Evolutionary conservation across 139 green algal species (phyloP).

Genomic region (Asterochloris sp.): DNA sequence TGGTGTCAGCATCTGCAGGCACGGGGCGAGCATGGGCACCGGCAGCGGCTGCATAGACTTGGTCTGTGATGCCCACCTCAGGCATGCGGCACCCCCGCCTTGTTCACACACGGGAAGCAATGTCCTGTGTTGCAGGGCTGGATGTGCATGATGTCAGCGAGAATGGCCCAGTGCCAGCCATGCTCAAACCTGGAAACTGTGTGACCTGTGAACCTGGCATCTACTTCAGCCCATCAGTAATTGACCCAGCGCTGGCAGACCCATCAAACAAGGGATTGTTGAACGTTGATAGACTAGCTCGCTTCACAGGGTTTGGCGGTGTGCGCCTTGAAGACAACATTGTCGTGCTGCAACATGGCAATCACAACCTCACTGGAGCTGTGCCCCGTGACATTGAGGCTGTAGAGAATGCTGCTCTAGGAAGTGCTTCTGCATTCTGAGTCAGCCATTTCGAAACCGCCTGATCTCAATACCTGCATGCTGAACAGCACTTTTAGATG

Average conservation of each 20-base stretch:
- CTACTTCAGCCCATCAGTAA: constrained; percentile 4
- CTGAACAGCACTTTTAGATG: too few relatives aligned
- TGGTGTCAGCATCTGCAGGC: too few relatives aligned
- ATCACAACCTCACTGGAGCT: constrained; percentile 8
- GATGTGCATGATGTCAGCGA: constrained; percentile 14
- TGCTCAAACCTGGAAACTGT: constrained; percentile 4
- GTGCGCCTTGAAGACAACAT: constrained; percentile 11
- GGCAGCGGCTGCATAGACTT: too few relatives aligned
- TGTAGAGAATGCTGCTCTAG: too few relatives aligned
- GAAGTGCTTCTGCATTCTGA: too few relatives aligned
- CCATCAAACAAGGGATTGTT: neutral
- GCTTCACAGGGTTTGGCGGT: constrained; percentile 5
- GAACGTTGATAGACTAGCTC: neutral
- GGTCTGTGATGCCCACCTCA: too few relatives aligned
- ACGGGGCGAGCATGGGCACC: too few relatives aligned
- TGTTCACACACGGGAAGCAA: too few relatives aligned
- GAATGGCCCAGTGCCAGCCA: neutral
- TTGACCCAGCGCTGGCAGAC: neutral
- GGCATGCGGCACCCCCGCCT: too few relatives aligned
- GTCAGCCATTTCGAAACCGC: too few relatives aligned
- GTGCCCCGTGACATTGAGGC: neutral
- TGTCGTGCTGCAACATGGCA: neutral
- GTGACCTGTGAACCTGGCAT: constrained; percentile 15
- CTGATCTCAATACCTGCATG: too few relatives aligned
- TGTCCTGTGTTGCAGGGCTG: neutral